Base-by-base conservation (phyloP, 352 stramenopile genomes). In the Globisporangium heterothallicum region DNA sequence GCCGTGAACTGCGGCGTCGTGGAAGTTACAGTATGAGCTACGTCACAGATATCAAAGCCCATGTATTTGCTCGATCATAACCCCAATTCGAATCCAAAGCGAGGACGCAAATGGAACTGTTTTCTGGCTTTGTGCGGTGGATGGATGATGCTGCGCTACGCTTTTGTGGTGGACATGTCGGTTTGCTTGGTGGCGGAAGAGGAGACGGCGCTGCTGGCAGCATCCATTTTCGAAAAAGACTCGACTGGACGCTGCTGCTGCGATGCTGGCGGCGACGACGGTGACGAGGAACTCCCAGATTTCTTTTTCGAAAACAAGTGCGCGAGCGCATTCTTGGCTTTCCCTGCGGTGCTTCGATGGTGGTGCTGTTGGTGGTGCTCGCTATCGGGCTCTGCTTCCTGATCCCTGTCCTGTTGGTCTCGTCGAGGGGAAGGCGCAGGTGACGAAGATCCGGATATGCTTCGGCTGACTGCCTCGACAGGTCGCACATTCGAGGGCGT, bases 1-100 rank as follows among this genome's bases (percentile, higher is more conserved):
- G 84, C 5, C 72, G 84, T 7, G 84, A 94, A 49, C 57, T 92
- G 48, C 70, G 84, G n/a, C 78, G 84, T 16, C 70, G 84, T 7
- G 84, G 81, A 26, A 94, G 84, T 68, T 94, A 88, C 61, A 92
- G 81, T 58, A 86, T 94, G 72, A 91, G 73, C 58, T 94, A 89
- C 48, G 82, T 94, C 40, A 78, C 75, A n/a, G 81, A 94, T 58
- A 88, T 94, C 52, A 92, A 92, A 51, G 74, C 81, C 12, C 84
- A 94, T 44, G 81, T 92, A 22, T 86, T 92, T 34, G 78, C 81
- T 16, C 74, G 66, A 22, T 78, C 74, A 5, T 85, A 72, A 65
- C 4, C 32, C 32, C 29, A 49, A 16, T 45, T 38, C 40, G 41
- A 35, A 43, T 14, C 18, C 38, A 22, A 19, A 44, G 6, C n/a